phyloP scores from a whole-genome alignment of 1,139 yeast species.

The Blastobotrys capitulatus region DNA sequence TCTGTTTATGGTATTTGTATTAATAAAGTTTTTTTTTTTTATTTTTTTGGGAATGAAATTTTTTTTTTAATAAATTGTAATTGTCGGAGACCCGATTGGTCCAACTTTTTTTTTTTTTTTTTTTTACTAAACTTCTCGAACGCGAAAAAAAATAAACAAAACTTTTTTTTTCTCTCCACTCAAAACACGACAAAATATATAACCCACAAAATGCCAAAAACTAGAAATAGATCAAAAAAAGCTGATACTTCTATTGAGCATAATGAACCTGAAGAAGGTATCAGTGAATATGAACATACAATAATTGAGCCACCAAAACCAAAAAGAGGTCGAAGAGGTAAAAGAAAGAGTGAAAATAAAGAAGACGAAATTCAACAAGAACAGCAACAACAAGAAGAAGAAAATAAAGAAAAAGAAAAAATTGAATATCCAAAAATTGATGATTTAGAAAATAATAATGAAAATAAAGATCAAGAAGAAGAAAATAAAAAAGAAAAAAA shows the following conservation, averaged over 20 bases:
- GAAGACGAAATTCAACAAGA: constrained; percentile 1
- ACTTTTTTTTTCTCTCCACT: neutral
- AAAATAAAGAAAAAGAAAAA: neutral
- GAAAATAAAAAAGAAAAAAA: neutral
- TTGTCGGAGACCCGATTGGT: too few relatives aligned
- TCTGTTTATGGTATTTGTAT: too few relatives aligned
- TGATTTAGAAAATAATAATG: neutral
- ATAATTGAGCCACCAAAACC: constrained; percentile 1
- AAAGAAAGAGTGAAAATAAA: constrained; percentile 1
- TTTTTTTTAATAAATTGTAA: too few relatives aligned
- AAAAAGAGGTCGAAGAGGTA: constrained; percentile 4
- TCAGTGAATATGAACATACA: neutral
- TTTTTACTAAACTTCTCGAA: too few relatives aligned
- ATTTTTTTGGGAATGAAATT: too few relatives aligned
- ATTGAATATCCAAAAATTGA: neutral
- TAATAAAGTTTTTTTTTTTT: too few relatives aligned
- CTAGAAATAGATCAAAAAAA: constrained; percentile 8
- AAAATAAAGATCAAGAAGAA: neutral
- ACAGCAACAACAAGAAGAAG: constrained; percentile 1
- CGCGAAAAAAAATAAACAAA: neutral
- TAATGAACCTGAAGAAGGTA: neutral
- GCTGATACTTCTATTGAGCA: neutral
- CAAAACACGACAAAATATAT: neutral
- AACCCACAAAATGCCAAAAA: constrained; percentile 4
- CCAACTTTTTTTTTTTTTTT: too few relatives aligned